phyloP scores from a whole-genome alignment of 352 stramenopile species.

The Phytopythium aichiense region DNA sequence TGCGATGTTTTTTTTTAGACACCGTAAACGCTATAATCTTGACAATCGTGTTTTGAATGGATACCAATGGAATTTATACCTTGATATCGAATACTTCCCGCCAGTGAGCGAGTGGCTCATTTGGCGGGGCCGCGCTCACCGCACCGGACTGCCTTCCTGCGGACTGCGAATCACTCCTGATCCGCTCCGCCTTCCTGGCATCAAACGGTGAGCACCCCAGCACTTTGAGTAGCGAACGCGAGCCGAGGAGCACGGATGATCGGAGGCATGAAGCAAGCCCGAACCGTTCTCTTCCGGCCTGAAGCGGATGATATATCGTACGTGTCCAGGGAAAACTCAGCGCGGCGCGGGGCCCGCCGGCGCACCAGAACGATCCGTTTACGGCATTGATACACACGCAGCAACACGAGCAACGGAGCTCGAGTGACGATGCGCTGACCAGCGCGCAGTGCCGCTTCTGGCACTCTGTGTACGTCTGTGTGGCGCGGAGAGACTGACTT shows the following conservation, averaged over 20 bases:
- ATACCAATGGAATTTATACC: background rate
- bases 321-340: background rate
- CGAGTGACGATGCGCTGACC: background rate
- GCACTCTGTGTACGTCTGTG: background rate
- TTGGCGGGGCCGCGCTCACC: background rate
- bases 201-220: background rate
- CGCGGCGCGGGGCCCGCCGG: background rate
- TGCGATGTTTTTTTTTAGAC: too few species aligned
- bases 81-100: background rate
- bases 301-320: background rate
- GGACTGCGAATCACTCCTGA: background rate
- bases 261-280: background rate
- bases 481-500: too few species aligned
- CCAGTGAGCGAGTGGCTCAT: constrained; percentile 2
- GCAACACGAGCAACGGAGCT: background rate
- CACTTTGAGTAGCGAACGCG: too few species aligned
- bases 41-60: too few species aligned
- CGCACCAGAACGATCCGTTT: background rate
- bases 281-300: background rate
- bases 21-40: too few species aligned
- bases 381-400: background rate
- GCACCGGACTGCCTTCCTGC: too few species aligned
- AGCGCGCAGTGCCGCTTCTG: background rate
- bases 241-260: background rate
- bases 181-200: background rate